A percentile compares a stretch with the other conserved stretches of the same genome.
Evolutionary conservation across 164 flowering plant species (phyloP).

Genomic region (Magnolia officinalis): DNA sequence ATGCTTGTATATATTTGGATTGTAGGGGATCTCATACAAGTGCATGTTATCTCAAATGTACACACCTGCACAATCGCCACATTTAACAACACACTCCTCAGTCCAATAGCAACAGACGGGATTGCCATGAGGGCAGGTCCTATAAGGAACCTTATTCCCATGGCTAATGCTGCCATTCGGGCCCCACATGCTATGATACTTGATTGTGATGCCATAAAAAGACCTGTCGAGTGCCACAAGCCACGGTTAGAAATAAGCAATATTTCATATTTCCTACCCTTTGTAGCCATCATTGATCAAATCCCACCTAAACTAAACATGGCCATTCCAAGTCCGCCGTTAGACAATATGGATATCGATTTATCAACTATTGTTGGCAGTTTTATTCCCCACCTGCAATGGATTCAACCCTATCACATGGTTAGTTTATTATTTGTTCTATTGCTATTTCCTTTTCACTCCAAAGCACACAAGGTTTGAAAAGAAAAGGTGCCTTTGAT

Average conservation of each 20-base stretch:
- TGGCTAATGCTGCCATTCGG: constrained; percentile 37
- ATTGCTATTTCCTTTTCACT: background rate
- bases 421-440: background rate
- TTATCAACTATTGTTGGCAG: constrained; percentile 50
- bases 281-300: background rate
- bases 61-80: constrained; percentile 71
- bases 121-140: constrained; percentile 71
- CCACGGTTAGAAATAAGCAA: background rate
- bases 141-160: constrained; percentile 51
- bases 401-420: constrained; percentile 3
- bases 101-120: constrained; percentile 42
- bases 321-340: constrained; percentile 92
- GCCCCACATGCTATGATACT: constrained; percentile 64
- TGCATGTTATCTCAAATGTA: background rate
- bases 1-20: background rate
- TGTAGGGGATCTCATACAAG: background rate
- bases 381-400: constrained; percentile 56
- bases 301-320: constrained; percentile 84
- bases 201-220: constrained; percentile 69
- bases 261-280: background rate
- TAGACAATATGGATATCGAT: constrained; percentile 55
- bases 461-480: background rate
- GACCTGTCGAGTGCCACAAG: constrained; percentile 37
- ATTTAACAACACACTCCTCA: constrained; percentile 39
- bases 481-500: background rate